phyloP scores from a whole-genome alignment of 148 eudicot species.

The Vaccinium darrowii region DNA sequence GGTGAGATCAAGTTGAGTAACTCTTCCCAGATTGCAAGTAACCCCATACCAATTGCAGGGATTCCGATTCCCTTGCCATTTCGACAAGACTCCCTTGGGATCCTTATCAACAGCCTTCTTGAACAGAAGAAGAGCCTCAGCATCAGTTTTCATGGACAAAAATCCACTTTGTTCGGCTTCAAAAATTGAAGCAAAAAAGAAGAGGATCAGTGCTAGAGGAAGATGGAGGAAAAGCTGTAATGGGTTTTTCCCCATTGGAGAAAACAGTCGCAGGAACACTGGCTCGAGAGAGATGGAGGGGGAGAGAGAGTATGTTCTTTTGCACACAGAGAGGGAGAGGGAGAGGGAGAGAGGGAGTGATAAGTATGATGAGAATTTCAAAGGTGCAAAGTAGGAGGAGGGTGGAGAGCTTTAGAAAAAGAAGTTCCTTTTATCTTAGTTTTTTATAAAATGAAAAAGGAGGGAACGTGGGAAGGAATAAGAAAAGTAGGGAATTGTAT shows the following conservation, averaged over 20 bases:
- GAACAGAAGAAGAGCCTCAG: slow-evolving; percentile 54
- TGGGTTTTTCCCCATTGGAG: slow-evolving; percentile 32
- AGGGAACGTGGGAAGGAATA: slow-evolving; percentile 35
- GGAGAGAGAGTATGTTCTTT: background rate
- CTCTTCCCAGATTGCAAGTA: slow-evolving; percentile 59
- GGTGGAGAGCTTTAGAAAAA: slow-evolving; percentile 18
- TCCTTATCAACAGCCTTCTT: slow-evolving; percentile 68
- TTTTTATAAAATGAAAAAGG: slow-evolving; percentile 22
- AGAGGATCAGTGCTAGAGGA: slow-evolving; percentile 22
- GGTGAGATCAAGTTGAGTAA: slow-evolving; percentile 63
- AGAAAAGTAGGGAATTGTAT: slow-evolving; percentile 18
- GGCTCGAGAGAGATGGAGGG: background rate
- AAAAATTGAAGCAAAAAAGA: slow-evolving; percentile 15
- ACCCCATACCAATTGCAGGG: slow-evolving; percentile 77
- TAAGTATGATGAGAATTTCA: slow-evolving; percentile 46
- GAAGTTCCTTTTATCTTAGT: background rate
- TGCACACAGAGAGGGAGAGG: background rate
- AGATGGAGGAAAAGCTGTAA: slow-evolving; percentile 20
- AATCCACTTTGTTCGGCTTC: slow-evolving; percentile 16
- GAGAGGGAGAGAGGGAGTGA: slow-evolving; percentile 21
- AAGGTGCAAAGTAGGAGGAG: slow-evolving; percentile 43
- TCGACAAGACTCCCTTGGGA: slow-evolving; percentile 47
- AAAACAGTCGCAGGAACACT: slow-evolving; percentile 1
- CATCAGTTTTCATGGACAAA: slow-evolving; percentile 49
- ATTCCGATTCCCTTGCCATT: slow-evolving; percentile 48